Evolutionary conservation across 768 basidiomycete genomes (phyloP), one percentile per base, ranked within the genome.

Genomic region (Kwoniella heveanensis): DNA sequence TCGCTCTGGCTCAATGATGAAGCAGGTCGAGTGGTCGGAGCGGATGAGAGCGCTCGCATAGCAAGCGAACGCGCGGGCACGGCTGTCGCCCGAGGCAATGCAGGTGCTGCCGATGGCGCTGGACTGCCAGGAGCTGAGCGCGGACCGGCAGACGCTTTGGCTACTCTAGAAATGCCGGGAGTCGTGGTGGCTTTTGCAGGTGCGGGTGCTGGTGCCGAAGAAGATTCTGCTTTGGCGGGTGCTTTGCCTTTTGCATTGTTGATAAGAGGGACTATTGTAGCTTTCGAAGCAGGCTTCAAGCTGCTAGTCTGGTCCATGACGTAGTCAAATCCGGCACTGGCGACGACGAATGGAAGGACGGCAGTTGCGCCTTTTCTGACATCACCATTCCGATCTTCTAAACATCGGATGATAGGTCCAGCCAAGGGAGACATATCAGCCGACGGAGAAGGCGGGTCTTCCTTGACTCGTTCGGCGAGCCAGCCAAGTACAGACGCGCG

Each of bases 361-460:
- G 87, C 87, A 68, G 91, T 89, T 5, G 93, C 92, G 15, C 87
- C 88, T 80, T 98, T 98, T 60, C 96, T 87, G 22, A 98, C 90
- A 76, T 99, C 96, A 12, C 85, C 85, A 72, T 82, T 95, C 29
- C 92, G 87, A 78, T 99, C 96, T 74, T 99, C 96, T 32, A 99
- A 84, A 65, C 86, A 92, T 1, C 84, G 78, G 19, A 99, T 85
- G 26, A 90, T 79, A 1, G 86, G 83, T 8, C 84, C 74, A 8
- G 85, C 85, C 85, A 92, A 88, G 36, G 84, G 81, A 46, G 84
- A 84, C 17, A 98, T 82, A 74, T 98, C 95, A 1, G 64, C 61
- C 9, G 83, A 73, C 1, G 85, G 65, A 3, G 84, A 63, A 1
- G 86, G 82, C 24, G 85, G 83, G 12, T 88, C 88, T 19, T 60